Evolutionary conservation across 208 protist genomes (phyloP).

Genomic region (Willaertia magna): DNA sequence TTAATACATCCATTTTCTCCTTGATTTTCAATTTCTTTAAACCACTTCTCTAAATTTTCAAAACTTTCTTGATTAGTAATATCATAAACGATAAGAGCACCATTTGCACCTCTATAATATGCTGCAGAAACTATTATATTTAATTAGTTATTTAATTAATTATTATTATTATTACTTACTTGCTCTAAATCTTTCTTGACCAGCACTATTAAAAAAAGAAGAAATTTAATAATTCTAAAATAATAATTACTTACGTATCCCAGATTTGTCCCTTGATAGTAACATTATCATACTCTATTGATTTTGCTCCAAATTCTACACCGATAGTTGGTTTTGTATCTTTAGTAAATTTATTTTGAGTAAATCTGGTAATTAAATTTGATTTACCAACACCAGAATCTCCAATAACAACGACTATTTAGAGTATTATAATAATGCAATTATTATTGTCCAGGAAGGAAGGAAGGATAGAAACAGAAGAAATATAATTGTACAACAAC

Average conservation of each 20-base stretch:
- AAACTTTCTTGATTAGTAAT: slow-evolving; percentile 91
- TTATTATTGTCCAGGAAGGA: neutral
- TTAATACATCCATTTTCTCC: slow-evolving; percentile 82
- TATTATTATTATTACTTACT: slow-evolving; percentile 47
- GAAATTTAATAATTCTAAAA: neutral
- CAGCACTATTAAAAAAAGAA: slow-evolving; percentile 33
- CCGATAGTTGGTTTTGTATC: slow-evolving; percentile 27
- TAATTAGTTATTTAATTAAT: neutral
- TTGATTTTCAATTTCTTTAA: slow-evolving; percentile 92
- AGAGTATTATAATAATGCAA: neutral
- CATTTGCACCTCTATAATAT: slow-evolving; percentile 93
- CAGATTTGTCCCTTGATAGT: slow-evolving; percentile 82
- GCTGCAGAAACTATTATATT: slow-evolving; percentile 22
- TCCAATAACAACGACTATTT: slow-evolving; percentile 17
- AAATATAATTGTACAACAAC: too few species aligned
- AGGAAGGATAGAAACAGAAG: too few species aligned
- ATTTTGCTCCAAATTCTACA: slow-evolving; percentile 22
- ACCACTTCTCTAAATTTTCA: slow-evolving; percentile 91
- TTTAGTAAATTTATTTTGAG: slow-evolving; percentile 1
- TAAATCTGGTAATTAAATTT: slow-evolving; percentile 12
- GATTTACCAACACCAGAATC: slow-evolving; percentile 22
- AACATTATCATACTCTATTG: slow-evolving; percentile 46
- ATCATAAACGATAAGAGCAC: slow-evolving; percentile 97
- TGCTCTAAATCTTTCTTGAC: slow-evolving; percentile 78
- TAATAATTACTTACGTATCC: slow-evolving; percentile 45